A percentile compares a stretch with the other conserved stretches of the same genome.
Evolutionary conservation across 2,329 filamentous ascomycete genomes (phyloP).

Genomic region (Penicillium occitanis): DNA sequence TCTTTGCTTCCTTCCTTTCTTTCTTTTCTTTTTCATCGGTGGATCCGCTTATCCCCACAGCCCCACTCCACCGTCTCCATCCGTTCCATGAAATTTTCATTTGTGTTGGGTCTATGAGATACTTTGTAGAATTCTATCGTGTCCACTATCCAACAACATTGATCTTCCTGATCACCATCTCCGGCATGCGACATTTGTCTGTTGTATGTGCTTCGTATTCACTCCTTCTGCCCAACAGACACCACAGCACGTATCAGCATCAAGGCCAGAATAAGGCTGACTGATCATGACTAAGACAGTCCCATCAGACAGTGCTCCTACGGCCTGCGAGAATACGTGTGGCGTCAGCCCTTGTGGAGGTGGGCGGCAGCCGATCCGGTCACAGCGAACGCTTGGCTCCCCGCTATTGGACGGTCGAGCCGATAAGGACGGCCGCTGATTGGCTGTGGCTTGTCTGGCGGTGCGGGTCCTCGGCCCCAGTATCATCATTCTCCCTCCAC

Average conservation of each 20-base stretch:
- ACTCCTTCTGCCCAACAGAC: background rate
- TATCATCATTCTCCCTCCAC: background rate
- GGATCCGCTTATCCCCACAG: background rate
- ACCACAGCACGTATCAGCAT: background rate
- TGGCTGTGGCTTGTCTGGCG: background rate
- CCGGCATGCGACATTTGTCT: background rate
- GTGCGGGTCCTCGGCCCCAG: conserved; percentile 6
- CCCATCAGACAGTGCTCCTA: background rate
- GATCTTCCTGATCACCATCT: background rate
- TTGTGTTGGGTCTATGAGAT: background rate
- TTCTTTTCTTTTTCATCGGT: background rate
- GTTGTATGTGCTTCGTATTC: background rate
- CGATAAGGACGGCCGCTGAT: background rate
- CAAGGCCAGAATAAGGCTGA: conserved; percentile 2
- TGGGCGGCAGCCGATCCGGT: conserved; percentile 14
- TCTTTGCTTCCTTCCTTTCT: background rate
- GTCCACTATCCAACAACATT: background rate
- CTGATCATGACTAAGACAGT: conserved; percentile 8
- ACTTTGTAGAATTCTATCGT: background rate
- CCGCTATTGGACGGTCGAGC: conserved; percentile 3
- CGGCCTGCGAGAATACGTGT: background rate
- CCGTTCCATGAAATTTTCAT: background rate
- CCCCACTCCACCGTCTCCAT: conserved; percentile 9
- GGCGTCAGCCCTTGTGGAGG: conserved; percentile 15
- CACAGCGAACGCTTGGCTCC: conserved; percentile 2